Evolutionary conservation across 441 rosid species (phyloP), one percentile per base, ranked within the genome.

Genomic region (Jatropha multifida): DNA sequence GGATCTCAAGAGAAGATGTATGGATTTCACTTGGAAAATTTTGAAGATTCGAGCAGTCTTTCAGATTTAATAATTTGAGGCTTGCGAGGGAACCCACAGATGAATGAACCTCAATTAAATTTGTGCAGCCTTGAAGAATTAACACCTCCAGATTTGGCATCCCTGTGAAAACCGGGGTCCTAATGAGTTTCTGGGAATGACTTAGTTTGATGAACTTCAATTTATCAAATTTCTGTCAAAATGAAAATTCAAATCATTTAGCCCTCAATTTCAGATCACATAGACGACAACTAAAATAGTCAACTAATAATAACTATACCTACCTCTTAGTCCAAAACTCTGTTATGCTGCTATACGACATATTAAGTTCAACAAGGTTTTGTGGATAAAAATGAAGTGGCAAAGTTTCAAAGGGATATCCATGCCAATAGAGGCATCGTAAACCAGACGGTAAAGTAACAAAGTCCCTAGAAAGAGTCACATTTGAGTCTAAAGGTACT

Each of bases 371-470:
- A 9, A 81, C 59, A 40, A 81, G 62, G 0, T 69, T 64, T 51
- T 38, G 32, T 5, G 58, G 82, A 3, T 41, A 12, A 23, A 81
- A 78, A 37, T n/a, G 41, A 15, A 23, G 23, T 14, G 85, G 84
- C 32, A 81, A 13, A n/a, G 69, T 73, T 38, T 73, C 63, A 71
- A 76, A 5, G 80, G 80, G 23, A 32, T 60, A 84, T 38, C 48
- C 60, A 13, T 76, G 48, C 88, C 88, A 85, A 6, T 8, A 11
- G 0, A 83, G 74, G 42, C 69, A 52, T 38, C 77, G 48, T 15
- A 82, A 20, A 23, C 23, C 23, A 23, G 23, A 23, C 0, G 32
- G 32, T 32, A 32, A 32, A 32, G 32, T 32, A 32, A 32, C 2
- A 32, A 32, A 32, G 10, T 44, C 48, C 0, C 1, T 10, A 32